Percentiles rank a stretch among this genome's conserved stretches.
These are phyloP conservation scores for Pinus tabuliformis DNA, from an alignment of 75 land plant species.

Conservation along the genomic window DNA sequence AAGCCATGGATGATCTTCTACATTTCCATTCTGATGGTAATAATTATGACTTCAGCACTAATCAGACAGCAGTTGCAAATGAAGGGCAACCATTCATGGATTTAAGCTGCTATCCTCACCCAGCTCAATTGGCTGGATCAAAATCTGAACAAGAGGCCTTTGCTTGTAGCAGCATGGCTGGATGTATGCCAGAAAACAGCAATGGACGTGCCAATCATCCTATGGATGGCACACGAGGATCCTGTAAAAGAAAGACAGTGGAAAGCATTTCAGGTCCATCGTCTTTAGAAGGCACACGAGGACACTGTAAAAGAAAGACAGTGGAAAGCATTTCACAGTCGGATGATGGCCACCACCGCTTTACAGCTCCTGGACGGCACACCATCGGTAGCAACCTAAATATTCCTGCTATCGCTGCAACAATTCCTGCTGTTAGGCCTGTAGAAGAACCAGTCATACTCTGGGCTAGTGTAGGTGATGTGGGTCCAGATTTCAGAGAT, in stretches of 20 bases:
- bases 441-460: constrained; percentile 2
- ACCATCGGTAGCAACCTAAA: neutral
- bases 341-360: neutral
- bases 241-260: neutral
- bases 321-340: neutral
- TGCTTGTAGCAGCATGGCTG: too few species aligned
- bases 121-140: too few species aligned
- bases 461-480: neutral
- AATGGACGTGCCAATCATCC: neutral
- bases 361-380: constrained; percentile 5
- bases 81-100: neutral
- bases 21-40: neutral
- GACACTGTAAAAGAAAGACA: too few species aligned
- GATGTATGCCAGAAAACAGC: neutral
- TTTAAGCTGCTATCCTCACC: too few species aligned
- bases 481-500: neutral
- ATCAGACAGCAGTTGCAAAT: neutral
- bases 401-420: neutral
- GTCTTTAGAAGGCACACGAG: too few species aligned
- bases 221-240: neutral
- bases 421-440: neutral
- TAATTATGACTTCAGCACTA: neutral
- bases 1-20: too few species aligned
- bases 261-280: neutral
- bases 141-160: constrained; percentile 1